Base-by-base conservation (phyloP, 1,139 yeast genomes). In the Wickerhamomyces sp. region DNA sequence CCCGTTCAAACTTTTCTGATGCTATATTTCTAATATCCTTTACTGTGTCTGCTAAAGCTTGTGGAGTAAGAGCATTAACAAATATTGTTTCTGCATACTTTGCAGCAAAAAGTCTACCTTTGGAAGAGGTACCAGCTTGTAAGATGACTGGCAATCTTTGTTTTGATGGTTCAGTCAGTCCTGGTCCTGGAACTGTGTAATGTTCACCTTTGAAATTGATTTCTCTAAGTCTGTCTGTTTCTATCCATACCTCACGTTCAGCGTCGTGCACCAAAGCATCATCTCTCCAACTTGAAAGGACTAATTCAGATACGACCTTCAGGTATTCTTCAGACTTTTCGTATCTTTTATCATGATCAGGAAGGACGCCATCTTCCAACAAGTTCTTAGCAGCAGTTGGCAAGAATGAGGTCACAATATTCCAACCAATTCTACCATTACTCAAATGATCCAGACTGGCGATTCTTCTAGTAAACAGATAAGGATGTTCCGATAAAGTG, bases 51-150 rank as follows among this genome's bases (percentile, higher is more conserved):
- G 39, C 46, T 12, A 55, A 44, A 8, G 50, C 43, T 18, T 33
- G 43, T 33, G 46, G 17, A 53, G 39, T 56, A 54, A 17, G 42
- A 5, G 9, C 38, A 18, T 14, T 27, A 7, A 27, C n/a, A 10
- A 31, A 67, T 8, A 67, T 64, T 10, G 60, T 59, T 46, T 68
- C 74, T 2, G 72, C 72, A 49, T 66, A 60, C 42, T 61, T 59
- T 13, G 74, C 74, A 13, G 72, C 73, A 53, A 64, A 64, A 7
- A 63, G 61, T 40, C 59, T 61, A n/a, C 73, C 73, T 12, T 60
- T 60, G 9, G 61, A 52, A 0, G 72, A 66, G 15, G 70, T 61
- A 15, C 74, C 74, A 2, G 74, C 74, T 48, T 68, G 74, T 30
- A 68, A 54, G 31, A 68, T 55, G 2, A 66, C 65, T 1, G 72